Evolutionary conservation across 2,329 filamentous ascomycete species (phyloP).

Genomic region (Rhexocercosporidium sp.): DNA sequence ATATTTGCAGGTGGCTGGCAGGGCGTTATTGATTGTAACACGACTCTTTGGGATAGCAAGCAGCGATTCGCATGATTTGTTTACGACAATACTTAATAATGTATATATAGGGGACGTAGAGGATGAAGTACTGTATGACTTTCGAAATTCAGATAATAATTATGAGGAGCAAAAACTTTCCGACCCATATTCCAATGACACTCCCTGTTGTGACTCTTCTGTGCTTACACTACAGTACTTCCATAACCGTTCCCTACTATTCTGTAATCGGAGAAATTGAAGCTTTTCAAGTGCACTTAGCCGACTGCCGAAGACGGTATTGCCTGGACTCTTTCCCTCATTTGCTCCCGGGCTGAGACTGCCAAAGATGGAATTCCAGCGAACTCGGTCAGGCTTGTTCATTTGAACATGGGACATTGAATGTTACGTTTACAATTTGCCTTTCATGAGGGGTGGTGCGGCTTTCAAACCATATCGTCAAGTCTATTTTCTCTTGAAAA

Average conservation of each 20-base stretch:
- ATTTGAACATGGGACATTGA: neutral
- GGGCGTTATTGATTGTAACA: slow-evolving; percentile 29
- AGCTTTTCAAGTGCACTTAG: neutral
- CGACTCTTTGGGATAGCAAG: slow-evolving; percentile 15
- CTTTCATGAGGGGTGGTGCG: neutral
- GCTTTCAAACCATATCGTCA: neutral
- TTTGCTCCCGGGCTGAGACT: neutral
- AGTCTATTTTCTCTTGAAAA: slow-evolving; percentile 4
- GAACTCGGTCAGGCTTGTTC: neutral
- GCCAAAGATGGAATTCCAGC: neutral
- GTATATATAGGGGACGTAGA: slow-evolving; percentile 26
- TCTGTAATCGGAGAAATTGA: neutral
- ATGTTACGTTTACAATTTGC: neutral
- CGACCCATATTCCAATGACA: neutral
- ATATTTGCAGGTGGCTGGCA: slow-evolving; percentile 10
- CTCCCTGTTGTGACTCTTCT: neutral
- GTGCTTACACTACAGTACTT: neutral
- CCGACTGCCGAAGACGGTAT: neutral
- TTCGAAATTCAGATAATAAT: neutral
- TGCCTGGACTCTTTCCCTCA: neutral
- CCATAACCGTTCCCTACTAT: too few species aligned
- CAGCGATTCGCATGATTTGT: slow-evolving; percentile 21
- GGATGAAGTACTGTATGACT: slow-evolving; percentile 6
- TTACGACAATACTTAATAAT: slow-evolving; percentile 29
- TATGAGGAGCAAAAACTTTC: neutral